Percentiles rank a stretch among this genome's conserved stretches.
Conservation (phyloP, 2,329 filamentous ascomycete species). For the Tolypocladium nubicola region DNA sequence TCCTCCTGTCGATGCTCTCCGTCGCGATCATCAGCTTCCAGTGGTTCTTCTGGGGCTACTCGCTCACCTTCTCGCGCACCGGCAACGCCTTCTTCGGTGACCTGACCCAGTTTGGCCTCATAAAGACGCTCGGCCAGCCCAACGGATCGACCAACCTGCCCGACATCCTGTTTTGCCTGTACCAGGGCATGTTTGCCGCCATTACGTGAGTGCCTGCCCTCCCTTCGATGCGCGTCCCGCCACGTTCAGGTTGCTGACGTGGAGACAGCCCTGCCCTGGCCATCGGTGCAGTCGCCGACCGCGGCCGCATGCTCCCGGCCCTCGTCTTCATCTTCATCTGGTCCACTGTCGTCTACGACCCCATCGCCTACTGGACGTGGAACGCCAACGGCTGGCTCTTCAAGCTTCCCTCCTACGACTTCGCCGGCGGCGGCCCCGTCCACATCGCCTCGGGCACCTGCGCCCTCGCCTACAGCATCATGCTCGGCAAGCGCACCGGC, state of each 20-base stretch:
- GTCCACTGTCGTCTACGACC: conserved; percentile 62
- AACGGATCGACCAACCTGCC: conserved; percentile 64
- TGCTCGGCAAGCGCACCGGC: conserved; percentile 59
- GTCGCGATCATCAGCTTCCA: conserved; percentile 74
- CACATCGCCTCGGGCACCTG: conserved; percentile 64
- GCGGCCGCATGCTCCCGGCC: conserved; percentile 50
- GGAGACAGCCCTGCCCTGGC: conserved; percentile 39
- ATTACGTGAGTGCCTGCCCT: conserved; percentile 58
- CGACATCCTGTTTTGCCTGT: conserved; percentile 75
- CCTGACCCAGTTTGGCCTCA: conserved; percentile 71
- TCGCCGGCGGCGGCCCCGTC: conserved; percentile 65
- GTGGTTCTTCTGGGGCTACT: conserved; percentile 96
- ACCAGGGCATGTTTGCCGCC: conserved; percentile 81
- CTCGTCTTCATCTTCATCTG: conserved; percentile 60
- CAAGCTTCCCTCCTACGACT: conserved; percentile 59
- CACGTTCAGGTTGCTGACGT: background rate
- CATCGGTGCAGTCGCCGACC: conserved; percentile 50
- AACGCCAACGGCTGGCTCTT: conserved; percentile 63
- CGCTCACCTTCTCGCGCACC: conserved; percentile 70
- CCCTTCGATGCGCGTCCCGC: background rate
- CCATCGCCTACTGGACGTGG: conserved; percentile 71
- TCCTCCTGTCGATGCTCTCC: conserved; percentile 77
- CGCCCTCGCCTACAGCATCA: conserved; percentile 62
- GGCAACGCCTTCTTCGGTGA: conserved; percentile 72
- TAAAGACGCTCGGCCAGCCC: conserved; percentile 63